Base-by-base conservation (phyloP, 345 rosid genomes). In the Euphorbia lathyris region DNA sequence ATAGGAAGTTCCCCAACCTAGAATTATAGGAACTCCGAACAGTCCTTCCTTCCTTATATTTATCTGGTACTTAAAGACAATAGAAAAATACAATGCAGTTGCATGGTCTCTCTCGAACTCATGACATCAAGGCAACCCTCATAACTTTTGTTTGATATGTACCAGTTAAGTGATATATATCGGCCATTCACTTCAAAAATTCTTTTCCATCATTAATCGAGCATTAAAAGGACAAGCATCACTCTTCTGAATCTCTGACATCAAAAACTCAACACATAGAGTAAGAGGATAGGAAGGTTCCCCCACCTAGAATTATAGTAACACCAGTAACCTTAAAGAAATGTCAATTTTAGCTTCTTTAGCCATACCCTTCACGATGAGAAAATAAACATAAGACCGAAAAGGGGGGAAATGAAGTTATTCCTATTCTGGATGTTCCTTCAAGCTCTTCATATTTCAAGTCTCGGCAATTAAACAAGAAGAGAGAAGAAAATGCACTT, bases 401-500 rank as follows among this genome's bases (percentile, higher is more conserved):
- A 19, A 30, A 5, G n/a, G 36, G 8, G 29, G 7, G 7, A 14
- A 58, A 58, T 9, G 4, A 19, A 51, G 3, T 20, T 66, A 34
- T 66, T n/a, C 5, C 20, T 45, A 43, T 16, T 63, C 25, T 16
- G 29, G 45, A 36, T 13, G 42, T 55, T 36, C 57, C 48, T 9
- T 25, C 30, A 38, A n/a, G 23, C 30, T 5, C 26, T 12, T 58
- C 42, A 27, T 40, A 22, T 66, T 53, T 74, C 38, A 59, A 9
- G 50, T 47, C 57, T 26, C 3, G 51, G 38, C 62, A 76, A 72
- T 43, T 9, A 65, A 63, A 25, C 27, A 67, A 45, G 72, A 52
- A 66, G 68, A 65, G 22, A 65, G 60, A 47, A 63, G 16, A 62
- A 57, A 75, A 45, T 62, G 50, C 57, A 74, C 62, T 38, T 29